Evolutionary conservation across 257 asterid species (phyloP).

Genomic region (Sherardia arvensis): DNA sequence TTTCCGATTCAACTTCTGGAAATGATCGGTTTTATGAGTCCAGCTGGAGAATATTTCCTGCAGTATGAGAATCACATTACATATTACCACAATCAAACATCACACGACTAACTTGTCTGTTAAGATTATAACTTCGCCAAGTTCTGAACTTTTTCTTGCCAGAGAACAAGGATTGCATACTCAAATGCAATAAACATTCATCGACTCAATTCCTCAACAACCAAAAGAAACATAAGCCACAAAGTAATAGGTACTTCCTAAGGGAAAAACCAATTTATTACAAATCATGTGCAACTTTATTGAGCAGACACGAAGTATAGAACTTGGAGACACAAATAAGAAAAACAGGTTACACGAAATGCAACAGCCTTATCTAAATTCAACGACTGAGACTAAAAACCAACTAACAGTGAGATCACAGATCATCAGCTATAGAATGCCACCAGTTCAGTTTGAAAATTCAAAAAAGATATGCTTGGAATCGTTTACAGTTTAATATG

Average conservation of each 20-base stretch:
- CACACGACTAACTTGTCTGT: not conserved
- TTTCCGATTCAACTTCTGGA: constrained; percentile 49
- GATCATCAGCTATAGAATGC: no score
- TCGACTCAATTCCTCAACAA: not conserved
- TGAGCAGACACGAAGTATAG: not conserved
- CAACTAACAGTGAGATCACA: not conserved
- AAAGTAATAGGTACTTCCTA: not conserved
- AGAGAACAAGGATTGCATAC: not conserved
- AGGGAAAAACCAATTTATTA: not conserved
- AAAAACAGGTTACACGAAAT: not conserved
- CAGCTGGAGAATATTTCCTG: constrained; percentile 88
- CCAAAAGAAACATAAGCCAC: not conserved
- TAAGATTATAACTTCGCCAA: not conserved
- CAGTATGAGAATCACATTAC: constrained; percentile 16
- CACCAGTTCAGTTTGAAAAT: no score
- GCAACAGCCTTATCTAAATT: not conserved
- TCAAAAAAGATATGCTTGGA: no score
- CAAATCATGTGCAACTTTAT: not conserved
- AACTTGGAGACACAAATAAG: not conserved
- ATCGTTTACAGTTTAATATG: not conserved
- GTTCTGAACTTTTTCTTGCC: not conserved
- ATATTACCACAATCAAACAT: constrained; percentile 4
- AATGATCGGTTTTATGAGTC: constrained; percentile 89
- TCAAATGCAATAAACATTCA: not conserved
- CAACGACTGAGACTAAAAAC: not conserved